These are phyloP conservation scores for Discostella stelligera DNA, from an alignment of 352 stramenopile species.

Conservation along the genomic window DNA sequence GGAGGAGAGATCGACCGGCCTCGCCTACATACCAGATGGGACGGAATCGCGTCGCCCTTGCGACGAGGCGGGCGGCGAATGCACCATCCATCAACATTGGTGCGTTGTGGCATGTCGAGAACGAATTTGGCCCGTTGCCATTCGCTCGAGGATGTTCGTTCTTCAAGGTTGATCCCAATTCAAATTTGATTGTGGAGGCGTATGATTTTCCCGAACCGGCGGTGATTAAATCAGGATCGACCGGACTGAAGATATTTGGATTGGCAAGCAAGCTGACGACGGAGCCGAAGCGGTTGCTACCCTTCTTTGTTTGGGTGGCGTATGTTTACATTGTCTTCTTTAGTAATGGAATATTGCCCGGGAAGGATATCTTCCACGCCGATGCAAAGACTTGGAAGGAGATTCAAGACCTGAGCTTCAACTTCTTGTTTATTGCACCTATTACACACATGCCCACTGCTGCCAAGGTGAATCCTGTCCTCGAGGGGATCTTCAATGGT, in stretches of 20 bases:
- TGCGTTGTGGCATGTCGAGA: slow-evolving; percentile 83
- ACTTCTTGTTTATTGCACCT: slow-evolving; percentile 83
- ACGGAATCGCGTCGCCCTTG: slow-evolving; percentile 1
- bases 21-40: not conserved
- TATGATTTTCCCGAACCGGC: slow-evolving; percentile 82
- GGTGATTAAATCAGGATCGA: slow-evolving; percentile 32
- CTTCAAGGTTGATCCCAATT: slow-evolving; percentile 72
- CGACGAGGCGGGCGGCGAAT: slow-evolving; percentile 1
- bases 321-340: slow-evolving; percentile 83
- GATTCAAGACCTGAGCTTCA: slow-evolving; percentile 80
- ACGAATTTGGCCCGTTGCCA: slow-evolving; percentile 61
- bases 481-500: slow-evolving; percentile 85
- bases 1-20: not conserved
- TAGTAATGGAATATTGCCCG: slow-evolving; percentile 73
- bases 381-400: slow-evolving; percentile 79
- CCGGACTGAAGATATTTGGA: slow-evolving; percentile 20
- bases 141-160: slow-evolving; percentile 81
- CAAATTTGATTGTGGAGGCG: slow-evolving; percentile 71
- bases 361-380: slow-evolving; percentile 59
- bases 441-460: slow-evolving; percentile 66
- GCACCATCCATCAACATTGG: slow-evolving; percentile 30
- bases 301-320: slow-evolving; percentile 57
- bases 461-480: slow-evolving; percentile 76
- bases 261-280: slow-evolving; percentile 58
- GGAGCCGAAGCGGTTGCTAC: slow-evolving; percentile 67